Base-by-base conservation (phyloP, 371 early-diverging fungal species). In the Syncephalastrum contaminatum region DNA sequence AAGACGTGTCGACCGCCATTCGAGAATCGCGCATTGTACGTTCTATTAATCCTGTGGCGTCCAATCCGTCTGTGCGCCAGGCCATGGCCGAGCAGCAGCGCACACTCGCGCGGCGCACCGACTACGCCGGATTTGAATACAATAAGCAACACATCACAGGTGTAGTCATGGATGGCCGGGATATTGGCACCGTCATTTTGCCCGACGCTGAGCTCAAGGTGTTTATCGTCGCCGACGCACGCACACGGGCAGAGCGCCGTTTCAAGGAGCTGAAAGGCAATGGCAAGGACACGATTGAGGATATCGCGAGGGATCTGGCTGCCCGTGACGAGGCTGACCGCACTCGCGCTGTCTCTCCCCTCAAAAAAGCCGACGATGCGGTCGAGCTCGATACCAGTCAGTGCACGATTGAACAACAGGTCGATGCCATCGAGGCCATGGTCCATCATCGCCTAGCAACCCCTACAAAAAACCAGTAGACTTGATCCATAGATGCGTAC, bases 131-230 rank as follows among this genome's bases (percentile, higher is more conserved):
- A 2, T 72, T 70, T 43, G 27, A 50, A 18, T 46, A 43, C 10
- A 27, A 63, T 4, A 49, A 52, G 2, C 56, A 62, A 18, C 45
- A 56, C 0, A 52, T 76, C 3, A 59, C 62, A 4, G 93, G 94
- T 19, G 70, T 95, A 16, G 91, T 97, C 7, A 92, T 96, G 88
- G 98, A 97, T 68, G 98, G 98, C 7, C 72, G 98, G 5, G 98
- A 97, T 72, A 94, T 96, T 49, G 96, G 96, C 15, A 91, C 95
- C 0, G 85, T 84, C 0, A 87, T 97, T 3, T 73, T 97, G 39
- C 96, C 97, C 0, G 70, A 90, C 60, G 98, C 98, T 0, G 87
- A 94, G 36, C 76, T 97, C 25, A 97, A 97, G 60, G 77, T 97
- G 2, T 97, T 88, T 63, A 73, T 97, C 20, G 83, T 83, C 4